phyloP scores from a whole-genome alignment of 495 filamentous ascomycete genomes.

The Talaromyces adpressus region DNA sequence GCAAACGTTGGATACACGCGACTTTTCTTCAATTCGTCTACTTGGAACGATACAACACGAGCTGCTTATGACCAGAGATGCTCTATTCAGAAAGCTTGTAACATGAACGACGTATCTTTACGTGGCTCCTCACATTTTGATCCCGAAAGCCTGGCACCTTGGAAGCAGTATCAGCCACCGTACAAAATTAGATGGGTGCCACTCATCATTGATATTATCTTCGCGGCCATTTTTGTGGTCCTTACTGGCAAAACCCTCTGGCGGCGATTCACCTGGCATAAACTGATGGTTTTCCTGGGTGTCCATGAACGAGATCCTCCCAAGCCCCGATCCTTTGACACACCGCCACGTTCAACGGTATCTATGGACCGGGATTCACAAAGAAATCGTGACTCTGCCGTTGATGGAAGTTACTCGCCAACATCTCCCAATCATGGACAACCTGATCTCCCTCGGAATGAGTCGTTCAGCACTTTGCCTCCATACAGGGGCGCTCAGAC shows the following conservation, averaged over 20 bases:
- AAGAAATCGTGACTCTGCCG: neutral
- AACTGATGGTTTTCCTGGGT: slow-evolving; percentile 3
- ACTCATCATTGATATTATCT: slow-evolving; percentile 8
- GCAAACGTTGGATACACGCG: slow-evolving; percentile 31
- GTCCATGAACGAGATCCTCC: neutral
- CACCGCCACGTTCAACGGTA: neutral
- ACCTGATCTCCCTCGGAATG: neutral
- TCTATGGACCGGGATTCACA: neutral
- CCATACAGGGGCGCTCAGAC: slow-evolving; percentile 5
- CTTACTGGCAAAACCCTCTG: slow-evolving; percentile 7
- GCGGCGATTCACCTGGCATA: slow-evolving; percentile 7
- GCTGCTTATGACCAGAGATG: slow-evolving; percentile 19
- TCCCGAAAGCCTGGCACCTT: slow-evolving; percentile 10
- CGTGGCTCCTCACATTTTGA: slow-evolving; percentile 21
- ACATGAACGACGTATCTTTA: slow-evolving; percentile 23
- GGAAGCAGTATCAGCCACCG: slow-evolving; percentile 12
- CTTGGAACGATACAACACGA: slow-evolving; percentile 17
- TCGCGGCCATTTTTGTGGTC: neutral
- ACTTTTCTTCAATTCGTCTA: slow-evolving; percentile 35
- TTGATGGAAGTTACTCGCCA: neutral
- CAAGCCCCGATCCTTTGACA: neutral
- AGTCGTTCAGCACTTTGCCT: slow-evolving; percentile 2
- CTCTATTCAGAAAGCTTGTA: slow-evolving; percentile 19
- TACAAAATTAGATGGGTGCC: slow-evolving; percentile 5
- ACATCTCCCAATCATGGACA: neutral